Conservation (phyloP, 129 eudicot species). For the Artemisia argyi region DNA sequence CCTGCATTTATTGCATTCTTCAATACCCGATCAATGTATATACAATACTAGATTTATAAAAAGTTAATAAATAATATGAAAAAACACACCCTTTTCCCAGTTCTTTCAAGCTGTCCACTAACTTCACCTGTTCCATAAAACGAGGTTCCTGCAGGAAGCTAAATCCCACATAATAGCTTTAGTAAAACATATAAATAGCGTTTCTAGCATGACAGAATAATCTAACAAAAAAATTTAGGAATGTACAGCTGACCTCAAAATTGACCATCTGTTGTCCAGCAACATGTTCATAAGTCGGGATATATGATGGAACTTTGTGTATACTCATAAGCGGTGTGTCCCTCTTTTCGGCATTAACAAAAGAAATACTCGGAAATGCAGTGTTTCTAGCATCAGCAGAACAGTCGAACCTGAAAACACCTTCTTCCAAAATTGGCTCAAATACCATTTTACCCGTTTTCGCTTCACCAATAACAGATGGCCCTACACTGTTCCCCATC, state of each 20-base stretch:
- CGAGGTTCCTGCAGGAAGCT: constrained; percentile 88
- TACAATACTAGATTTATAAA: neutral
- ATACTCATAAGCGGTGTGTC: constrained; percentile 49
- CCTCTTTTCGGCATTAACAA: constrained; percentile 59
- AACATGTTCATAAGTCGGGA: constrained; percentile 62
- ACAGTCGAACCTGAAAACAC: constrained; percentile 89
- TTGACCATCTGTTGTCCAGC: constrained; percentile 55
- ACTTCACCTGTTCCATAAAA: constrained; percentile 99
- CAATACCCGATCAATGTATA: neutral
- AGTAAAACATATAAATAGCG: constrained; percentile 13
- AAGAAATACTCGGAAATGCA: constrained; percentile 81
- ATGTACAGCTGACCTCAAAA: constrained; percentile 52
- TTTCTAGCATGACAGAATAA: neutral
- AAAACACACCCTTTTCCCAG: constrained; percentile 80
- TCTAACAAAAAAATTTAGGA: neutral
- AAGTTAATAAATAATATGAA: neutral
- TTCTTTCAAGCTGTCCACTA: constrained; percentile 94
- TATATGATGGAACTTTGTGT: constrained; percentile 55
- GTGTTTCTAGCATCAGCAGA: constrained; percentile 67
- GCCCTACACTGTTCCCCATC: constrained; percentile 53
- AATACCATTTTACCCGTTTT: constrained; percentile 58
- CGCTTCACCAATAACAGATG: constrained; percentile 36
- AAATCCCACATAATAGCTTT: constrained; percentile 14
- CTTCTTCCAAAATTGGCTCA: constrained; percentile 80
- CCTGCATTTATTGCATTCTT: constrained; percentile 32